Base-by-base conservation (phyloP, 73 alveolate genomes). In the Tetrahymena malaccensis region DNA sequence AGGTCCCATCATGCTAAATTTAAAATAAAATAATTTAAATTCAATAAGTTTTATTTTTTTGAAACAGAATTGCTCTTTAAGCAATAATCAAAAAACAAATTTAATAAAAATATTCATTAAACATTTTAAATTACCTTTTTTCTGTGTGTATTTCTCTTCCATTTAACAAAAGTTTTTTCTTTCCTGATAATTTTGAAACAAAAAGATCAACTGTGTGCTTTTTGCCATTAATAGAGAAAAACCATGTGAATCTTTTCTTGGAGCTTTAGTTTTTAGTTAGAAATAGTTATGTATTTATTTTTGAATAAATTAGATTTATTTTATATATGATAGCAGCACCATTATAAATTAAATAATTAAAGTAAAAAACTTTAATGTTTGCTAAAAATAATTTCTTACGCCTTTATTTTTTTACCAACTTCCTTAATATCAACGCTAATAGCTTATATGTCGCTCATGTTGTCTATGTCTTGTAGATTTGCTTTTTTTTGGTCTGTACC, bases 231-330 rank as follows among this genome's bases (percentile, higher is more conserved):
- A 98, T 96, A 70, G 96, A 94, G 96, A 98, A 96, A 35, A 96
- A 94, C 99, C 99, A 98, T 38, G 96, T 93, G 93, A 96, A 98
- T 93, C 96, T 93, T 95, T 98, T 97, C 95, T 98, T 98, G 12
- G 99, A 95, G 34, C 96, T 94, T 40, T 40, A 40, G 25, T 70
- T 70, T 70, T 19, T 70, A 19, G 1, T 50, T 1, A 50, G 27
- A 50, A 6, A 11, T 50, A 50, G 22, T 50, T 15, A 50, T 5
- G 9, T 19, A 11, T 7, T 50, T 50, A 44, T 50, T 50, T 40
- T 50, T 15, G 83, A 50, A 21, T 50, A 50, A 19, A 13, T 50
- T 19, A 2, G 25, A 10, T 50, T 40, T 7, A 10, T 40, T 44
- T 50, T 50, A 50, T 50, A 19, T 10, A 13, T 15, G 16, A 50